Conservation (phyloP, 345 rosid genomes). For the Eucalyptus pumila region DNA sequence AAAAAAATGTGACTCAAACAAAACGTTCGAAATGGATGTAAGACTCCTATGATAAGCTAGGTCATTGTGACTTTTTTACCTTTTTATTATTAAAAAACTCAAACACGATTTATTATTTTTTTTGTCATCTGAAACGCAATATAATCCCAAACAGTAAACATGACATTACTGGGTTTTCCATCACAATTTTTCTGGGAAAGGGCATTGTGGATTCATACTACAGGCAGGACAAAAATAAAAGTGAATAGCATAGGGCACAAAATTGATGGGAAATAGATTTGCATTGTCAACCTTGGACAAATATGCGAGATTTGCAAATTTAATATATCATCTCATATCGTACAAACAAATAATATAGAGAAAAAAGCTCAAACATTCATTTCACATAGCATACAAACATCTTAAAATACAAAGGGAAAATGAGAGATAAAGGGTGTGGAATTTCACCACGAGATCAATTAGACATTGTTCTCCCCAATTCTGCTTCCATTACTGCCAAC, state of each 20-base stretch:
- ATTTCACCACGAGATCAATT: neutral
- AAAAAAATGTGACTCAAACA: neutral
- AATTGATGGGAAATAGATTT: too few relatives aligned
- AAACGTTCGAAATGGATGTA: neutral
- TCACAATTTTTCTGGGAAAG: neutral
- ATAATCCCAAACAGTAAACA: fast-evolving
- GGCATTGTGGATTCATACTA: neutral
- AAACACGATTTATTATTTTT: neutral
- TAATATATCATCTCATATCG: too few relatives aligned
- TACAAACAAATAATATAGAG: neutral
- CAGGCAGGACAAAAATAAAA: neutral
- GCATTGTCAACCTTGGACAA: fast-evolving
- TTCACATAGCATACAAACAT: neutral
- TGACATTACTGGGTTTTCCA: neutral
- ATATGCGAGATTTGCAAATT: too few relatives aligned
- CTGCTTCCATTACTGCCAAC: neutral
- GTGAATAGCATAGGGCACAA: too few relatives aligned
- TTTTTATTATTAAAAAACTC: neutral
- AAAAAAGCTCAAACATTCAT: fast-evolving
- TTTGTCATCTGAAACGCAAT: neutral
- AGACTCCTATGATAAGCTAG: neutral
- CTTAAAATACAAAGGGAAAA: neutral
- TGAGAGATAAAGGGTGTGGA: neutral
- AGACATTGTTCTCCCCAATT: neutral
- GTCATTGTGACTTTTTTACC: neutral